These are phyloP conservation scores for Trichoderma citrinoviride DNA, from an alignment of 2,329 filamentous ascomycete genomes.

Conservation along the genomic window DNA sequence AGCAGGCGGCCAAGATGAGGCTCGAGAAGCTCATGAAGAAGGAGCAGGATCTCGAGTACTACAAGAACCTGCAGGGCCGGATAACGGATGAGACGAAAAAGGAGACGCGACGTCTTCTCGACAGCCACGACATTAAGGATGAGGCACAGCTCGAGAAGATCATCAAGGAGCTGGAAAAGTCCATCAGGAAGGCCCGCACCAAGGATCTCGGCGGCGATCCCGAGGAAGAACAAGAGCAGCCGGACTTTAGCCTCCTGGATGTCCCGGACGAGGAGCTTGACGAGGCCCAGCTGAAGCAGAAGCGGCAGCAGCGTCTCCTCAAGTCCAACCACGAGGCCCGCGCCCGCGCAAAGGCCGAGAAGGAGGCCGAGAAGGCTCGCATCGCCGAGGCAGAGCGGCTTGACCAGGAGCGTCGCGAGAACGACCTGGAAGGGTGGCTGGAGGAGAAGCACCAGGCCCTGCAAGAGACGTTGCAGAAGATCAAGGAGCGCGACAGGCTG, in stretches of 20 bases:
- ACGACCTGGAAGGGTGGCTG: constrained; percentile 83
- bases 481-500: constrained; percentile 89
- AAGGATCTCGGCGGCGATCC: constrained; percentile 85
- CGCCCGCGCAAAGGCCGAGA: constrained; percentile 91
- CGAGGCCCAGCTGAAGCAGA: constrained; percentile 86
- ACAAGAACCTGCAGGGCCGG: constrained; percentile 74
- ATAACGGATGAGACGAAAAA: constrained; percentile 82
- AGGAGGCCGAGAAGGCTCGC: constrained; percentile 86
- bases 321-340: constrained; percentile 95
- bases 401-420: constrained; percentile 80
- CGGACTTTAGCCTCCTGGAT: constrained; percentile 84
- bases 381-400: constrained; percentile 77
- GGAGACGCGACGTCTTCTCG: constrained; percentile 79
- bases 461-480: constrained; percentile 68
- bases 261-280: constrained; percentile 89
- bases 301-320: constrained; percentile 85
- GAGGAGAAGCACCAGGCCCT: constrained; percentile 75
- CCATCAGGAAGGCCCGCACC: constrained; percentile 83
- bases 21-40: constrained; percentile 93
- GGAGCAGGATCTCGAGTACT: constrained; percentile 93
- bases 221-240: constrained; percentile 76
- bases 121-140: constrained; percentile 88
- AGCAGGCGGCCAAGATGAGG: constrained; percentile 96
- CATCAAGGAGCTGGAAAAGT: constrained; percentile 86
- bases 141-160: constrained; percentile 80